Base-by-base conservation (phyloP, 2,329 filamentous ascomycete genomes). In the Purpureocillium lavendulum region DNA sequence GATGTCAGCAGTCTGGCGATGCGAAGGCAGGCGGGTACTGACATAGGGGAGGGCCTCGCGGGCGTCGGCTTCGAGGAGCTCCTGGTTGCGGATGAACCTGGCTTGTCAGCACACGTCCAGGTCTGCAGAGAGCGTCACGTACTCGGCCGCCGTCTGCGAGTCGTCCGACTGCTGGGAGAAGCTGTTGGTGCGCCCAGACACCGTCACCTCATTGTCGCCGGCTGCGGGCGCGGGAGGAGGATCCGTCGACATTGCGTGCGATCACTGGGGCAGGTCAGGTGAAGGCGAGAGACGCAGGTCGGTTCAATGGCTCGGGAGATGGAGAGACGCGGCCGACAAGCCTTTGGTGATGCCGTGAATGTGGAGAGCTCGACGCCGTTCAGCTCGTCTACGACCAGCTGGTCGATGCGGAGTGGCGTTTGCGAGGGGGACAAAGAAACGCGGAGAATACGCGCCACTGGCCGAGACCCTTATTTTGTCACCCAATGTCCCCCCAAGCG, bases 31-130 rank as follows among this genome's bases (percentile, higher is more conserved):
- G 21, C 21, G 28, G 24, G 7, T 18, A 36, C 78, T 54, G 67
- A 94, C 87, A 59, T 95, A 98, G 49, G 92, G 92, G 7, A 98
- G 75, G 45, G 86, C 86, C 70, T 98, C 90, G 51, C 89, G 87
- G 35, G 92, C 92, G 65, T 98, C 92, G 15, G 86, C 87, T 65
- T 98, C 92, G 39, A 98, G 81, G 49, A 83, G 80, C 56, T 96
- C 81, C 59, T 98, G 92, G 40, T 80, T 81, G 52, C 87, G 80
- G 49, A 98, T 87, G 58, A 94, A 97, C 21, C 85, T 90, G 40
- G 21, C 21, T 5, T 7, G 29, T 46, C 14, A 48, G 35, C 6
- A 28, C 2, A 18, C 34, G 12, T 33, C 16, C 31, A 3, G 21
- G 35, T 15, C 7, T 14, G 18, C 30, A 29, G 12, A 5, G 14